A percentile compares a stretch with the other conserved stretches of the same genome.
Conservation (phyloP, 441 rosid species). For the Euphorbia corollata region DNA sequence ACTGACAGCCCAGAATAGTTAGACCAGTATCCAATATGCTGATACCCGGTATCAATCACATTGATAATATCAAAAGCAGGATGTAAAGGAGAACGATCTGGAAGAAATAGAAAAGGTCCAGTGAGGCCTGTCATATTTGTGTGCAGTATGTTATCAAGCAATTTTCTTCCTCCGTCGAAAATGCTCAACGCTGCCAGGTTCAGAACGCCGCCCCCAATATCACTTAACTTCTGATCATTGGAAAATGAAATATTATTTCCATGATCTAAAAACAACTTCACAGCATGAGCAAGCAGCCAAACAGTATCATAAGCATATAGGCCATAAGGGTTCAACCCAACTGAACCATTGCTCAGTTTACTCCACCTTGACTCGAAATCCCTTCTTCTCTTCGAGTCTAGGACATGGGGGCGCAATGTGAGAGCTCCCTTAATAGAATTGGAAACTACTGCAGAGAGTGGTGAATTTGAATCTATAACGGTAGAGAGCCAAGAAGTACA, state of each 20-base stretch:
- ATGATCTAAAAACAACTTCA: slow-evolving; percentile 47
- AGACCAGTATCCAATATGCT: slow-evolving; percentile 78
- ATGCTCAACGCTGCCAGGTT: slow-evolving; percentile 66
- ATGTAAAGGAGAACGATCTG: slow-evolving; percentile 46
- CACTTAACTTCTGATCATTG: slow-evolving; percentile 40
- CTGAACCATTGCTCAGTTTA: slow-evolving; percentile 42
- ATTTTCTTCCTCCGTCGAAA: slow-evolving; percentile 55
- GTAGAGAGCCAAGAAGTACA: slow-evolving; percentile 74
- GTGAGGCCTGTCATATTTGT: slow-evolving; percentile 65
- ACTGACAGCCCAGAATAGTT: slow-evolving; percentile 71
- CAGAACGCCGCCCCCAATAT: slow-evolving; percentile 40
- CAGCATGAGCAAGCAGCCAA: slow-evolving; percentile 77
- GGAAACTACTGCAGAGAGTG: slow-evolving; percentile 26
- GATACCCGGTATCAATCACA: slow-evolving; percentile 35
- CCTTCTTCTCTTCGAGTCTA: slow-evolving; percentile 50
- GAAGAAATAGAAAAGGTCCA: slow-evolving; percentile 54
- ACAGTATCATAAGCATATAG: slow-evolving; percentile 87
- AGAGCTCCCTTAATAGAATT: slow-evolving; percentile 54
- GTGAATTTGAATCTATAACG: slow-evolving; percentile 50
- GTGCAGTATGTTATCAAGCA: slow-evolving; percentile 48
- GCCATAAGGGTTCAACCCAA: slow-evolving; percentile 71
- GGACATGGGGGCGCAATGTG: slow-evolving; percentile 63
- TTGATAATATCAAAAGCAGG: slow-evolving; percentile 78
- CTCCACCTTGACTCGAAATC: slow-evolving; percentile 63
- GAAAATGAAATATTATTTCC: slow-evolving; percentile 69